phyloP scores from a whole-genome alignment of 352 stramenopile genomes.

The Thalassiosira delicatula region DNA sequence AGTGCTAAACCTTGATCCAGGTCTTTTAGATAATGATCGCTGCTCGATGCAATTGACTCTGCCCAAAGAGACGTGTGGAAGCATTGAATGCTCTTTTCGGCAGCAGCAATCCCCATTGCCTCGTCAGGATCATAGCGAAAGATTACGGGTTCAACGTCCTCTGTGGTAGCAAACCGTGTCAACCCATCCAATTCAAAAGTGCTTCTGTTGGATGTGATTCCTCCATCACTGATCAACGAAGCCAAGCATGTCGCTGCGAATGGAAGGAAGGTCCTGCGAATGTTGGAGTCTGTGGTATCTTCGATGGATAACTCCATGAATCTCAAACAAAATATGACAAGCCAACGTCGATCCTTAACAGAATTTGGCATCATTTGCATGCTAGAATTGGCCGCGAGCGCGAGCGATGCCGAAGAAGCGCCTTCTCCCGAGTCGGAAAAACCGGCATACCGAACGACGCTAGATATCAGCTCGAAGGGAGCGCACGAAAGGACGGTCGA shows the following conservation, averaged over 20 bases:
- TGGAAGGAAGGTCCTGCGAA: constrained; percentile 58
- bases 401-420: constrained; percentile 14
- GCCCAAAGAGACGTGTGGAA: constrained; percentile 47
- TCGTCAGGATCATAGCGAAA: constrained; percentile 27
- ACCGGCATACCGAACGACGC: constrained; percentile 49
- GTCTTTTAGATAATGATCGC: constrained; percentile 21
- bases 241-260: constrained; percentile 51
- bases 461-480: constrained; percentile 75
- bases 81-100: constrained; percentile 21
- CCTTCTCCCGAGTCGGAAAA: constrained; percentile 52
- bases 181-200: constrained; percentile 63
- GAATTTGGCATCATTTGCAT: constrained; percentile 34
- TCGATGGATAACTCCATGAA: constrained; percentile 56
- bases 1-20: constrained; percentile 18
- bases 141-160: constrained; percentile 46
- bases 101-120: constrained; percentile 2
- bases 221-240: constrained; percentile 55
- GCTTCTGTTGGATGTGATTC: constrained; percentile 27
- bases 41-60: constrained; percentile 34
- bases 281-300: constrained; percentile 39
- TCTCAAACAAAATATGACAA: constrained; percentile 60
- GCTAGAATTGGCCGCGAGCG: constrained; percentile 6
- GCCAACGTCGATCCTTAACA: constrained; percentile 55
- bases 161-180: constrained; percentile 47
- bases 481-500: constrained; percentile 46